Evolutionary conservation across 1,284 basidiomycete species (phyloP), one percentile per base, ranked within the genome.

Genomic region (Cryptococcus sp.): DNA sequence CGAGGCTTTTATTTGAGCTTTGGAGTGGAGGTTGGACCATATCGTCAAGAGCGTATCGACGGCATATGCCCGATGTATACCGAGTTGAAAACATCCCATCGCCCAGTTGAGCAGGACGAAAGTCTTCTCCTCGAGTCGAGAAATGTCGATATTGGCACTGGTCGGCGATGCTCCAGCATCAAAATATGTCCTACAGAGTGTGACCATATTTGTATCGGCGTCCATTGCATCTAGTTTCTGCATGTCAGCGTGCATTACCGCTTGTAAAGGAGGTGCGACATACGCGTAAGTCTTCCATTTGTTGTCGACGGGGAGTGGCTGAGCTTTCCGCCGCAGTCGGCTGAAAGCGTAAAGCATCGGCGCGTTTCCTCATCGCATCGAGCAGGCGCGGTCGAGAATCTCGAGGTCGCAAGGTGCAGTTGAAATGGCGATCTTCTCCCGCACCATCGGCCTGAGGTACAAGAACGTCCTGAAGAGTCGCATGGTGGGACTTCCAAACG

Each of bases 71-170:
- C 91, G 80, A 62, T 92, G 90, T 37, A 86, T 81, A 2, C 89
- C 89, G 47, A 86, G 87, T 67, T 90, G 87, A 25, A 87, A 77
- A 6, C 84, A 80, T 0, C 87, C 87, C 47, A 91, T 84, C 53
- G 84, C 82, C 91, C 90, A 94, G 0, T 86, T 87, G 23, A 94
- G 78, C 2, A 93, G 78, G 47, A 85, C 81, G 58, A 86, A 83
- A 19, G 92, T 77, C 66, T 91, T 90, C 50, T 69, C 65, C 53
- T 68, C 61, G 25, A 71, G 50, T 50, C 63, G 55, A 21, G 68
- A 2, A 70, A 69, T 23, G 72, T 74, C 58, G 76, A 77, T 48
- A 72, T 75, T 53, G 71, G 71, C 40, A 75, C 69, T 14, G 50
- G 47, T 58, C 7, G 69, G 63, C 1, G 71, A 60, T 10, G 69